Base-by-base conservation (phyloP, 768 basidiomycete species). In the Mycena galopus region DNA sequence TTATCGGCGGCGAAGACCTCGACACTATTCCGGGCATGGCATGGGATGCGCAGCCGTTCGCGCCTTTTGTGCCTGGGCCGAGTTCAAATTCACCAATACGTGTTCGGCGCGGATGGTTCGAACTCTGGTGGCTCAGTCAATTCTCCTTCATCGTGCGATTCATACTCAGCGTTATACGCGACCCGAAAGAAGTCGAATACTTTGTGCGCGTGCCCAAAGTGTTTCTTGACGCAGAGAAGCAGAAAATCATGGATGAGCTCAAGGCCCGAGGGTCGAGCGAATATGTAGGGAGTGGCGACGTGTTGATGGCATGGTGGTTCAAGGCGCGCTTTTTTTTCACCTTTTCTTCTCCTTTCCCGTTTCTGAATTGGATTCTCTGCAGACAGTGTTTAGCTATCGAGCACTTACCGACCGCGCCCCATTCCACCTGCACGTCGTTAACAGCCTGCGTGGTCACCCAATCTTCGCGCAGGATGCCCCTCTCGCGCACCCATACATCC, bases 271-370 rank as follows among this genome's bases (percentile, higher is more conserved):
- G 17, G 42, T 44, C 42, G 17, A 44, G 42, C 4, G 42, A 44
- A 17, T 44, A 44, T 19, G 42, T 44, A 1, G 42, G 42, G 5
- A 73, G 72, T 37, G 57, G 60, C 11, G 72, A 73, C 29, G 61
- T 73, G 25, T 66, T 73, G 17, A 27, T 35, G 21, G 72, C 67
- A 21, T 73, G 72, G 72, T 69, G 66, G 72, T 17, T 68, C 39
- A 68, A 73, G 63, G 72, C 14, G 11, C 14, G 35, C 35, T 37
- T 16, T 73, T 55, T n/a, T 47, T 29, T 4, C 42, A 7, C 42
- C 19, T 44, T 19, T 19, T 21, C 14, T 11, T 29, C 10, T 16
- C 5, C 27, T 9, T 29, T 16, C 27, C 12, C 17, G 11, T 11
- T 25, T 53, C 9, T 53, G 19, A 11, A 12, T 16, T 53, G 11